Base-by-base conservation (phyloP, 225 moss, liverwort and hornwort species). In the Marchantia polymorpha region DNA sequence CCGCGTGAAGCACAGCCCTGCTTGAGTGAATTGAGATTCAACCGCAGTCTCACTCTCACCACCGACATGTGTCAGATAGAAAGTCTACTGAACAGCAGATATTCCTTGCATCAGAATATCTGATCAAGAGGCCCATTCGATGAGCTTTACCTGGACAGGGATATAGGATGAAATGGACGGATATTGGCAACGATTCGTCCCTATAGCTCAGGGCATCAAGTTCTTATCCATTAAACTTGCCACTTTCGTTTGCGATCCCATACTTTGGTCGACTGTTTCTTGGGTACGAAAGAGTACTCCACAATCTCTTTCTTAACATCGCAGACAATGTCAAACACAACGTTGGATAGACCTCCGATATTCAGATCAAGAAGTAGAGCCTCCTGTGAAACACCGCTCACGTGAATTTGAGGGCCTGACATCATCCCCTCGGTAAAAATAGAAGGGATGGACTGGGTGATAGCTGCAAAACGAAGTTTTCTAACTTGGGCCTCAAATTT, bases 381-480 rank as follows among this genome's bases (percentile, higher is more conserved):
- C 74, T 55, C 27, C 26, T 74, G 52, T 11, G 55, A 55, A 74
- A 74, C n/a, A 16, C 22, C 50, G 6, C 17, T 26, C 74, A 74
- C n/a, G 14, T 52, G 23, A 71, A 50, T 71, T 50, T n/a, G 71
- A 64, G 23, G 64, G 39, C 64, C 22, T 0, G 10, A 48, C 23
- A 9, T 74, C 60, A 65, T 15, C 46, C 48, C 26, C 78, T 67
- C 51, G 52, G 78, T 10, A 52, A 14, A 78, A 78, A 67, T 17
- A 67, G 19, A 9, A 78, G 67, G 15, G 50, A 51, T 66, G 78
- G 78, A 68, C 66, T 78, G 56, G 78, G 78, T 0, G 78, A 78
- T 53, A 78, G 58, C 78, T 78, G 78, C 78, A 66, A 54, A 6
- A 78, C 78, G 53, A 78, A 78, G 20, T 78, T 78, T 26, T 78